Base-by-base conservation (phyloP, 1,284 basidiomycete genomes). In the Sanguinoderma infundibulare region DNA sequence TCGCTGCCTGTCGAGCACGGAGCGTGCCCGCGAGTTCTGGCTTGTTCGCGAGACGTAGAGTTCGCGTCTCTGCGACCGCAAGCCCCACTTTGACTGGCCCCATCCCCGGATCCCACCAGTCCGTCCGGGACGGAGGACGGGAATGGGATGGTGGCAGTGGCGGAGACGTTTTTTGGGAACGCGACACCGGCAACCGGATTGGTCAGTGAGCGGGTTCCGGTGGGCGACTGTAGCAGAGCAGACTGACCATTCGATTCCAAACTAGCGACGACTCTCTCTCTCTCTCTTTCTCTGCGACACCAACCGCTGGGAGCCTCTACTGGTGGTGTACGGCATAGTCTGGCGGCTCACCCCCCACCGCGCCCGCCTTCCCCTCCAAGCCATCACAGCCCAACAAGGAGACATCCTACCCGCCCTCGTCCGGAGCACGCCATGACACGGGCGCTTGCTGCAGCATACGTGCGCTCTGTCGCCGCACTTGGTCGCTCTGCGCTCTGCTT, bases 261-360 rank as follows among this genome's bases (percentile, higher is more conserved):
- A 49, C 28, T 49, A 49, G 24, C 46, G 46, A 49, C 46, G n/a
- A n/a, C n/a, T n/a, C n/a, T n/a, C n/a, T n/a, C n/a, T n/a, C n/a
- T n/a, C n/a, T n/a, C n/a, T n/a, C n/a, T n/a, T n/a, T n/a, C n/a
- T n/a, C n/a, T n/a, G n/a, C n/a, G n/a, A n/a, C 26, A 26, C 28
- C 26, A 15, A 22, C 14, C 44, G 26, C 28, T 32, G 15, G 26
- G 24, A 28, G 46, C 46, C 28, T 49, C 22, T 53, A 40, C 15
- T 32, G 20, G 39, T 17, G 20, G 42, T 36, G 55, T 56, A 56
- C 55, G 55, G 55, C 55, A 56, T 56, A 44, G 44, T 49, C 38
- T 42, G 52, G 22, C 47, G 28, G 28, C 47, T 50, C 47, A n/a
- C 47, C n/a, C n/a, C n/a, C n/a, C n/a, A n/a, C 47, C 30, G 17